Conservation (phyloP, 805 yeast species). For the Candida hispaniensis region DNA sequence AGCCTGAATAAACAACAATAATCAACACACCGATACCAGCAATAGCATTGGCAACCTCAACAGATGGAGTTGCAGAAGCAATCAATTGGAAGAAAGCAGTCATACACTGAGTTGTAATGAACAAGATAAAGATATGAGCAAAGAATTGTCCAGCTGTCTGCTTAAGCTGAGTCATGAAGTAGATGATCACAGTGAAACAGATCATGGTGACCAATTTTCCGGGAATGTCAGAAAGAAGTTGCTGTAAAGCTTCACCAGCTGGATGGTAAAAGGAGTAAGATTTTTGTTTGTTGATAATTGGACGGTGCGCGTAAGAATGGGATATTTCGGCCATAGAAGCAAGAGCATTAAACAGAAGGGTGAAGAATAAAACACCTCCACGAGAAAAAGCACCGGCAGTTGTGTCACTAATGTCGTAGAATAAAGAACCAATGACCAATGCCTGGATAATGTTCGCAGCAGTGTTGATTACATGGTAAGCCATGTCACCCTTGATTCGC, state of each 20-base stretch:
- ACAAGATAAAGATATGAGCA: conserved; percentile 37
- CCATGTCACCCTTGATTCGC: conserved; percentile 46
- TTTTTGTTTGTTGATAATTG: conserved; percentile 60
- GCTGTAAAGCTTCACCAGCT: conserved; percentile 59
- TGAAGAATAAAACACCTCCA: conserved; percentile 53
- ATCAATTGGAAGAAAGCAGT: conserved; percentile 43
- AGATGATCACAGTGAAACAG: conserved; percentile 39
- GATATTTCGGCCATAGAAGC: conserved; percentile 47
- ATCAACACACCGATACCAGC: conserved; percentile 46
- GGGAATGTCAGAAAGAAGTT: conserved; percentile 52
- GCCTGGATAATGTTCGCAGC: conserved; percentile 44
- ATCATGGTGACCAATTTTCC: conserved; percentile 40
- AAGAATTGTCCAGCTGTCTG: conserved; percentile 45
- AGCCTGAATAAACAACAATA: conserved; percentile 50
- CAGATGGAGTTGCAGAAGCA: conserved; percentile 40
- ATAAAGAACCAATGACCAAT: conserved; percentile 55
- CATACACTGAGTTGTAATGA: conserved; percentile 38
- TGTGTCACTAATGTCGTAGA: conserved; percentile 39
- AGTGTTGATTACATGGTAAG: conserved; percentile 38
- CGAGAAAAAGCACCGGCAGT: conserved; percentile 53
- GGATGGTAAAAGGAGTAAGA: conserved; percentile 64
- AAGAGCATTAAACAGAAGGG: conserved; percentile 51
- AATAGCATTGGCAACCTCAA: conserved; percentile 49
- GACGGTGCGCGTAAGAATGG: conserved; percentile 40
- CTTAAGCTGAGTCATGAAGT: conserved; percentile 46